Base-by-base conservation (phyloP, 495 filamentous ascomycete genomes). In the Neurospora pannonica region DNA sequence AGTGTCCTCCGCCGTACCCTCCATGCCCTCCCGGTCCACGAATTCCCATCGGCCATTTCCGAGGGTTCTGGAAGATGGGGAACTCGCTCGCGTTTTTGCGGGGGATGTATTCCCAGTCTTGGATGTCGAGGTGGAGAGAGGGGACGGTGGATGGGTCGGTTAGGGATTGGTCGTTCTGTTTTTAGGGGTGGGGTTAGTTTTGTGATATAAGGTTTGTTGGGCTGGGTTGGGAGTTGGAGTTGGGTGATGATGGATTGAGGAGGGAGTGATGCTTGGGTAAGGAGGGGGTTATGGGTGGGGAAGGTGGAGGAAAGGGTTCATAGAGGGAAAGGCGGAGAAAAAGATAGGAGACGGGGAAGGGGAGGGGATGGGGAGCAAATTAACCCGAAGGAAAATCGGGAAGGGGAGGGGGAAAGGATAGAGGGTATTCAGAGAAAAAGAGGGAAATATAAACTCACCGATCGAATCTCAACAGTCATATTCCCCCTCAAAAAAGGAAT, bases 101-200 rank as follows among this genome's bases (percentile, higher is more conserved):
- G 8, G 77, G 76, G 19, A 40, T 28, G 71, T 77, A 80, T 21
- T 74, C 72, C 39, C 74, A 67, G 28, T 38, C 72, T 34, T 77
- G 74, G 31, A 80, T 31, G n/a, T 76, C 74, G 24, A 80, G 37
- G n/a, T 78, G 48, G n/a, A 81, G 54, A 43, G 76, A 80, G 34
- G 77, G 76, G 19, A 72, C 70, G 11, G 42, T 67, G 31, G 17
- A 39, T 31, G 75, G 38, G 1, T 77, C 46, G 4, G 78, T 60
- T 17, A 60, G 19, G 17, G 67, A 43, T 19, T 74, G 75, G 15
- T 79, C 73, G 28, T 19, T 76, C 78, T 80, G 36, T 39, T 70
- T 36, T 28, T 13, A 11, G 11, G 71, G 69, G 60, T 2, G 21
- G 21, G 17, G 36, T 39, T 43, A n/a, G 21, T 11, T 15, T 19